Evolutionary conservation across 108 stramenopile species (phyloP).

Genomic region (Cyclotella choctawhatcheeana): DNA sequence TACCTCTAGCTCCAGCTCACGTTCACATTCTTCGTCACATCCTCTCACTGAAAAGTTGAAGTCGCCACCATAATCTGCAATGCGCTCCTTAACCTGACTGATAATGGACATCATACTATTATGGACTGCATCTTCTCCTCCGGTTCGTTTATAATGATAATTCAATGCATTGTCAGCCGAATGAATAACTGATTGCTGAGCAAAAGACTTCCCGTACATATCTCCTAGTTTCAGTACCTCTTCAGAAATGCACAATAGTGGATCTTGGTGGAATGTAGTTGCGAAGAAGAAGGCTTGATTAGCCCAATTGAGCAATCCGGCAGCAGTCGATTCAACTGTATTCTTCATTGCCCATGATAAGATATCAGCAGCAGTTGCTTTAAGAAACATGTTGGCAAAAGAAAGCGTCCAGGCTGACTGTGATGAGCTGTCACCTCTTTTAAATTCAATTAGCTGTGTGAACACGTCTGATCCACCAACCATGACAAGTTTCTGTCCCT

Average conservation of each 20-base stretch:
- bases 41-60: slow-evolving; percentile 3
- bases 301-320: slow-evolving; percentile 48
- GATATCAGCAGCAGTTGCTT: slow-evolving; percentile 30
- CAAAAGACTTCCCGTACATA: slow-evolving; percentile 38
- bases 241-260: slow-evolving; percentile 11
- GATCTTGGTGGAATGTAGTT: slow-evolving; percentile 24
- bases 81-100: neutral
- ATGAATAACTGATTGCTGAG: slow-evolving; percentile 1
- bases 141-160: slow-evolving; percentile 33
- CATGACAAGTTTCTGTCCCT: slow-evolving; percentile 49
- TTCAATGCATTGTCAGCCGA: neutral
- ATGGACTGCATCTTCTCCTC: slow-evolving; percentile 9
- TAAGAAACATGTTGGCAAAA: neutral
- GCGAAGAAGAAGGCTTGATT: slow-evolving; percentile 50
- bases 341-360: slow-evolving; percentile 59
- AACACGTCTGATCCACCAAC: slow-evolving; percentile 52
- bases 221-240: slow-evolving; percentile 29
- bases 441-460: slow-evolving; percentile 32
- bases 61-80: slow-evolving; percentile 24
- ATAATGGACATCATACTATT: neutral
- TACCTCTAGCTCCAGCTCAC: slow-evolving; percentile 54
- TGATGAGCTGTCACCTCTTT: neutral
- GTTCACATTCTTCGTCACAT: slow-evolving; percentile 59
- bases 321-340: slow-evolving; percentile 44
- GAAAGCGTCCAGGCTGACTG: neutral